Conservation (phyloP, 495 filamentous ascomycete species). For the Baudoinia panamericana region DNA sequence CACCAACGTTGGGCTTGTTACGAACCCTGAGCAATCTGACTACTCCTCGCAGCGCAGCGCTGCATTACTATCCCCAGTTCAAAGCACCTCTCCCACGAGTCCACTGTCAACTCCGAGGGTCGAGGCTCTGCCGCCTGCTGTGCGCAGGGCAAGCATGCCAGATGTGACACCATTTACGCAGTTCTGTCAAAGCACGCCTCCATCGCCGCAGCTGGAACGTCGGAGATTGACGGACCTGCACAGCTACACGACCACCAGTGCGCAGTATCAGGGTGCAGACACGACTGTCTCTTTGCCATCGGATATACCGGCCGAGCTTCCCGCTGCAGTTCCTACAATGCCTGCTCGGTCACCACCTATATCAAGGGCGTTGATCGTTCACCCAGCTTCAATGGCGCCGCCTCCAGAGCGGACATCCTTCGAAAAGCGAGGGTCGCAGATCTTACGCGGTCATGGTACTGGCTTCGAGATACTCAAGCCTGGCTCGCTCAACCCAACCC, state of each 20-base stretch:
- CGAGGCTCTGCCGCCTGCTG: constrained; percentile 9
- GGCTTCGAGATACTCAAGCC: constrained; percentile 49
- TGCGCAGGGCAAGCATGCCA: constrained; percentile 17
- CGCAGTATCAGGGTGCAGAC: too few species aligned
- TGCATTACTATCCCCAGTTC: constrained; percentile 7
- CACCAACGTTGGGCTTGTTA: constrained; percentile 15
- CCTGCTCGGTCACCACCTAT: neutral
- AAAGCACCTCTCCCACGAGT: neutral
- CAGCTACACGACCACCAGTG: too few species aligned
- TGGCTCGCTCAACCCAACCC: constrained; percentile 32
- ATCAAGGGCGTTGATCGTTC: constrained; percentile 12
- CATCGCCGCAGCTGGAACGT: neutral
- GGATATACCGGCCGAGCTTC: too few species aligned
- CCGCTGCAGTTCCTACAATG: neutral
- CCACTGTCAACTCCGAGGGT: constrained; percentile 12
- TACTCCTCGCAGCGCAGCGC: constrained; percentile 24
- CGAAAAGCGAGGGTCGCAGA: constrained; percentile 33
- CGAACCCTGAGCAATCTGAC: constrained; percentile 17
- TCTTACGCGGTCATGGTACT: constrained; percentile 44
- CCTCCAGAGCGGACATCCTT: constrained; percentile 17
- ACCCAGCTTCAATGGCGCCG: constrained; percentile 22
- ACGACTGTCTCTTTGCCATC: too few species aligned
- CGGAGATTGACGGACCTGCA: too few species aligned
- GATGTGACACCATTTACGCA: constrained; percentile 18
- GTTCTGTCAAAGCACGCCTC: constrained; percentile 14